phyloP scores from a whole-genome alignment of 805 yeast species.

The Ogataea minuta region DNA sequence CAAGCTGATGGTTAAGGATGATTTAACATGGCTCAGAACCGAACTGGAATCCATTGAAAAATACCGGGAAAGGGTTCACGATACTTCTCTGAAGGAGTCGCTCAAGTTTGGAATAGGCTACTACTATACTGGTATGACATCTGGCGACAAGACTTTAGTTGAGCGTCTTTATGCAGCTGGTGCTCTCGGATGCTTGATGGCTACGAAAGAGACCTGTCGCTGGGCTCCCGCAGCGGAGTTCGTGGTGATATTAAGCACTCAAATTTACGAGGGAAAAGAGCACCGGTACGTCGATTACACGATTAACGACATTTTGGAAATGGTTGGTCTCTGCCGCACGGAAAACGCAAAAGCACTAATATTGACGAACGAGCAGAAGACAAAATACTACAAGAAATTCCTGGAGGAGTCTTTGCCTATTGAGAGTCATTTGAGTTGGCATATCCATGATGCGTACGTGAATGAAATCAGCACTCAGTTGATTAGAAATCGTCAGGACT shows the following conservation, averaged over 20 bases:
- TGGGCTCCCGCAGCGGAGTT: slow-evolving; percentile 50
- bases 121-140: slow-evolving; percentile 55
- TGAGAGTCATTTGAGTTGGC: slow-evolving; percentile 67
- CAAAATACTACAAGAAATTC: slow-evolving; percentile 68
- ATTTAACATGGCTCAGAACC: slow-evolving; percentile 39
- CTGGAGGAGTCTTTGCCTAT: slow-evolving; percentile 74
- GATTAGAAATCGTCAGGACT: slow-evolving; percentile 71
- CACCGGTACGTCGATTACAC: slow-evolving; percentile 69
- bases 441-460: slow-evolving; percentile 64
- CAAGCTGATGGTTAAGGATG: slow-evolving; percentile 34
- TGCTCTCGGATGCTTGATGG: slow-evolving; percentile 55
- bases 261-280: slow-evolving; percentile 67
- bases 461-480: slow-evolving; percentile 70
- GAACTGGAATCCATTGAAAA: slow-evolving; percentile 40
- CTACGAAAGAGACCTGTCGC: slow-evolving; percentile 54
- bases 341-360: slow-evolving; percentile 43
- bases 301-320: slow-evolving; percentile 60
- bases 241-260: slow-evolving; percentile 71
- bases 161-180: slow-evolving; percentile 50
- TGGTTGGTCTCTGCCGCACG: slow-evolving; percentile 49
- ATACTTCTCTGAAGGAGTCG: slow-evolving; percentile 42
- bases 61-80: slow-evolving; percentile 44
- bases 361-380: slow-evolving; percentile 53
- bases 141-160: slow-evolving; percentile 52
- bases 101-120: slow-evolving; percentile 63